Evolutionary conservation across 2,329 filamentous ascomycete genomes (phyloP).

Genomic region (Xylariaceae sp.): DNA sequence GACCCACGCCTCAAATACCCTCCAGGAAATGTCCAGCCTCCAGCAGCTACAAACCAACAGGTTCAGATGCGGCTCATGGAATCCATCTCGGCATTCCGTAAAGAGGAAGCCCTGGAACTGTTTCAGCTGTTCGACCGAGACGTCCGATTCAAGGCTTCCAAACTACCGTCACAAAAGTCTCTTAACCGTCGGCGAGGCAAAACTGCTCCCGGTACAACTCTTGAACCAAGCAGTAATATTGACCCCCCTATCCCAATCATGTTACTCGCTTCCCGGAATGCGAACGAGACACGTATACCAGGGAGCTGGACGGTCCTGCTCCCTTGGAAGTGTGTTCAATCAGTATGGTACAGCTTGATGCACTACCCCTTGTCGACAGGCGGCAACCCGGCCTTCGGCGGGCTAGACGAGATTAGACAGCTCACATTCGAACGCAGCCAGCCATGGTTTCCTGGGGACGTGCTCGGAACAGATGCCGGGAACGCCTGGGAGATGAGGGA

Average conservation of each 20-base stretch:
- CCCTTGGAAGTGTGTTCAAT: constrained; percentile 87
- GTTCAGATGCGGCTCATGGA: constrained; percentile 55
- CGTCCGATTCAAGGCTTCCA: constrained; percentile 68
- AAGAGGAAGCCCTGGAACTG: constrained; percentile 58
- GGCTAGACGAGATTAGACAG: constrained; percentile 79
- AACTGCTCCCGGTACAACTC: constrained; percentile 66
- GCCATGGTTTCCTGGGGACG: constrained; percentile 89
- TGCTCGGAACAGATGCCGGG: constrained; percentile 79
- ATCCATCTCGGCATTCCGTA: constrained; percentile 70
- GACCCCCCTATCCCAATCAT: constrained; percentile 83
- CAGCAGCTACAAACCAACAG: constrained; percentile 38
- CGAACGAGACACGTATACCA: constrained; percentile 57
- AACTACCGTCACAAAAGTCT: constrained; percentile 76
- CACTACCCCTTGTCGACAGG: constrained; percentile 82
- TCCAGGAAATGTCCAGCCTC: constrained; percentile 61
- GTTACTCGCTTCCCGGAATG: constrained; percentile 66
- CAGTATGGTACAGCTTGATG: constrained; percentile 86
- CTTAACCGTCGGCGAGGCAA: constrained; percentile 78
- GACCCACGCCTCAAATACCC: constrained; percentile 86
- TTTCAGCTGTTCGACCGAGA: constrained; percentile 72
- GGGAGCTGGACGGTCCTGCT: constrained; percentile 84
- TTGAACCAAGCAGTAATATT: constrained; percentile 59
- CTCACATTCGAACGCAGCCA: constrained; percentile 78
- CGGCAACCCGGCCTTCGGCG: constrained; percentile 82
- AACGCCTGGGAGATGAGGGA: constrained; percentile 77